phyloP scores from a whole-genome alignment of 495 filamentous ascomycete species.

The Saxophila tyrrhenica region DNA sequence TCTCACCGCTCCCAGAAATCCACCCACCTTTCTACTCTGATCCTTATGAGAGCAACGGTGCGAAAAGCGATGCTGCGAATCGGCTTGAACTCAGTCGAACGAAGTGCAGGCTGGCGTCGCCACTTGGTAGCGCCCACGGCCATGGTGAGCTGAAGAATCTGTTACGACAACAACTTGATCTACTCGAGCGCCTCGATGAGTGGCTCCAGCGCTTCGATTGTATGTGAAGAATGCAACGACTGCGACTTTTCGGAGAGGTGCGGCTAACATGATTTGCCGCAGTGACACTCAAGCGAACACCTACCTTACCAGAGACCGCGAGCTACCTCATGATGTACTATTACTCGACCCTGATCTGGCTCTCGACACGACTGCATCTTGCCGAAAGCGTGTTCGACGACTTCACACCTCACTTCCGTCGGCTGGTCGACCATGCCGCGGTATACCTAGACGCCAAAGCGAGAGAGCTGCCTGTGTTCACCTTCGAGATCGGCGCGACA shows the following conservation, averaged over 20 bases:
- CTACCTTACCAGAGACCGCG: neutral
- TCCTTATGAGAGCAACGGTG: too few species aligned
- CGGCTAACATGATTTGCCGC: too few species aligned
- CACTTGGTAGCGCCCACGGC: neutral
- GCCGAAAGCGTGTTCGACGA: conserved; percentile 12
- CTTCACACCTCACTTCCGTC: conserved; percentile 5
- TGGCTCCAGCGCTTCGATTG: neutral
- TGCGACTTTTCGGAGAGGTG: too few species aligned
- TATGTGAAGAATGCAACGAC: too few species aligned
- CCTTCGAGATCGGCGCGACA: conserved; percentile 14
- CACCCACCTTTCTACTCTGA: too few species aligned
- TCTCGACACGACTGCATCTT: conserved; percentile 2
- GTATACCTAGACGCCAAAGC: neutral
- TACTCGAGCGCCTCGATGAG: neutral
- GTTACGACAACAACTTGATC: neutral
- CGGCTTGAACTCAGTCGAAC: neutral
- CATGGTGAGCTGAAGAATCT: neutral
- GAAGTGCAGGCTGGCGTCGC: neutral
- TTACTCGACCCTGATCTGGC: conserved; percentile 8
- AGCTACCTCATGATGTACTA: conserved; percentile 12
- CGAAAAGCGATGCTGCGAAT: neutral
- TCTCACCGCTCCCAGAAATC: too few species aligned
- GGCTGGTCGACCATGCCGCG: conserved; percentile 6
- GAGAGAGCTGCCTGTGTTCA: neutral
- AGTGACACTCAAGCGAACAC: too few species aligned